Evolutionary conservation across 1,284 basidiomycete genomes (phyloP).

Genomic region (Heterobasidion annosum): DNA sequence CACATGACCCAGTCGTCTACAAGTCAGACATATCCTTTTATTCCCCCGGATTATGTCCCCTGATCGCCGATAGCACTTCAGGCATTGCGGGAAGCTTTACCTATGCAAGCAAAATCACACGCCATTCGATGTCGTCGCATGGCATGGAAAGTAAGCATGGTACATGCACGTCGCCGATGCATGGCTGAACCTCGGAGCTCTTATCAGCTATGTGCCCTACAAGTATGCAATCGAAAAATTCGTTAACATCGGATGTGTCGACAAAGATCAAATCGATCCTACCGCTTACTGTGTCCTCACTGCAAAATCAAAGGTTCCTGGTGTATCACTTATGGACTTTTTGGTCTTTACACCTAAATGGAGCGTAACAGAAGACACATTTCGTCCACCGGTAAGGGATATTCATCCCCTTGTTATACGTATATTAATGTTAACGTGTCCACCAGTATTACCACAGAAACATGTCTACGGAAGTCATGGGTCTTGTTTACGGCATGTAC

Average conservation of each 20-base stretch:
- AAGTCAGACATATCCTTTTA: constrained; percentile 25
- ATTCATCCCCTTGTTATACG: neutral
- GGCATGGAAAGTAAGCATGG: constrained; percentile 49
- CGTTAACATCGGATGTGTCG: constrained; percentile 55
- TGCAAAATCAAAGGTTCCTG: constrained; percentile 48
- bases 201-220: constrained; percentile 56
- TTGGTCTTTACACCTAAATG: constrained; percentile 55
- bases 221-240: constrained; percentile 66
- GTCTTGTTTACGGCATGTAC: neutral
- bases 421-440: neutral
- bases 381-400: constrained; percentile 27
- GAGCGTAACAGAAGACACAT: constrained; percentile 47
- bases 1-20: constrained; percentile 29
- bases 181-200: neutral
- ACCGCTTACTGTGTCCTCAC: constrained; percentile 61
- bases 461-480: neutral
- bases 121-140: constrained; percentile 69
- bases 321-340: constrained; percentile 53
- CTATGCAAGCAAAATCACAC: constrained; percentile 54
- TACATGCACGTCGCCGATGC: neutral
- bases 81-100: constrained; percentile 50
- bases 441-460: neutral
- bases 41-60: neutral
- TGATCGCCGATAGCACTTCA: constrained; percentile 13
- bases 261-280: constrained; percentile 57